Percentiles rank a stretch among this genome's conserved stretches.
These are phyloP conservation scores for Xylaria sp. DNA, from an alignment of 2,329 filamentous ascomycete species.

Conservation along the genomic window DNA sequence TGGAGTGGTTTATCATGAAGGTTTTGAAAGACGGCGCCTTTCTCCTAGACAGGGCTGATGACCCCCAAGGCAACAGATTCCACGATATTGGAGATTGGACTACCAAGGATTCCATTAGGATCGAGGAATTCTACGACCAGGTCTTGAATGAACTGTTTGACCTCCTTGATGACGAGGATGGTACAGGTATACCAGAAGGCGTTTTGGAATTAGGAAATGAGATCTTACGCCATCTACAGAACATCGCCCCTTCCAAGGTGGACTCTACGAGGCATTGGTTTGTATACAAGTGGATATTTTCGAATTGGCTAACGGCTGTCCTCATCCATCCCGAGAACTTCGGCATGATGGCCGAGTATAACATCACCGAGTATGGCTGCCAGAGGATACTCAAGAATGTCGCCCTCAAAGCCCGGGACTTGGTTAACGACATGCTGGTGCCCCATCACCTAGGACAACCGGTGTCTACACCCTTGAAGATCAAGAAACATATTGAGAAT, in stretches of 20 bases:
- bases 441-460: constrained; percentile 63
- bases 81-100: constrained; percentile 76
- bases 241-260: constrained; percentile 65
- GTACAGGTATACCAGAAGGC: constrained; percentile 86
- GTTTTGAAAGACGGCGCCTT: constrained; percentile 94
- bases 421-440: constrained; percentile 80
- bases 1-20: constrained; percentile 96
- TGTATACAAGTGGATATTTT: constrained; percentile 92
- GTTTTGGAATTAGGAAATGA: constrained; percentile 86
- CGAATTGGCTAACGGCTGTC: constrained; percentile 83
- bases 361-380: constrained; percentile 90
- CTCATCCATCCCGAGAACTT: constrained; percentile 89
- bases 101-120: constrained; percentile 81
- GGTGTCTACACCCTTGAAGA: constrained; percentile 70
- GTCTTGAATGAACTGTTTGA: constrained; percentile 85
- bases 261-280: constrained; percentile 84
- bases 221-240: constrained; percentile 80
- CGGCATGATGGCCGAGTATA: constrained; percentile 85
- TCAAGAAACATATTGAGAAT: constrained; percentile 76
- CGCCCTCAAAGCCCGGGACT: constrained; percentile 80
- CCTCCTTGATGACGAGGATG: constrained; percentile 84
- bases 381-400: constrained; percentile 85
- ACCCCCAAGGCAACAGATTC: constrained; percentile 76
- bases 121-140: constrained; percentile 88
- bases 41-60: constrained; percentile 84